Conservation (phyloP, 1,139 yeast species). For the Kluyveromyces sp. region DNA sequence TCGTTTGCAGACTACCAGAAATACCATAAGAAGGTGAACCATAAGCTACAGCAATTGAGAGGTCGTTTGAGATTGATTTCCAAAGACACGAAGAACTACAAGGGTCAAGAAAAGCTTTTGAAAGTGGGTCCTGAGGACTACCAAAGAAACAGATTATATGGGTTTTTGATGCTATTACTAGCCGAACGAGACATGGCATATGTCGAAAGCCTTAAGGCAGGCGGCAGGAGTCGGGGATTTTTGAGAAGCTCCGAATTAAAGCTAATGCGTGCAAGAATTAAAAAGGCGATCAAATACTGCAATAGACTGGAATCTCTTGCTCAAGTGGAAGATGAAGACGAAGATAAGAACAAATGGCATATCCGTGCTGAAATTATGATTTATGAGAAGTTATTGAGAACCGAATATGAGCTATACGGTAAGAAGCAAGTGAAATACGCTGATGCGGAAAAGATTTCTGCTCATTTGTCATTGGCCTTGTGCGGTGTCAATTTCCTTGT, state of each 20-base stretch:
- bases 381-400: slow-evolving; percentile 54
- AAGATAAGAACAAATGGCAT: slow-evolving; percentile 29
- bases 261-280: slow-evolving; percentile 59
- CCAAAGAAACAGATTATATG: slow-evolving; percentile 25
- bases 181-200: slow-evolving; percentile 28
- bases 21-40: slow-evolving; percentile 27
- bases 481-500: slow-evolving; percentile 20
- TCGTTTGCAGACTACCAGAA: slow-evolving; percentile 23
- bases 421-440: slow-evolving; percentile 46
- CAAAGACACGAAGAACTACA: slow-evolving; percentile 26
- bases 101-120: slow-evolving; percentile 21
- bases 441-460: slow-evolving; percentile 19
- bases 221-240: slow-evolving; percentile 25
- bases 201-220: slow-evolving; percentile 25
- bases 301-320: slow-evolving; percentile 39
- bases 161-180: slow-evolving; percentile 23
- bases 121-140: slow-evolving; percentile 20
- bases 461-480: slow-evolving; percentile 19
- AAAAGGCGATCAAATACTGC: slow-evolving; percentile 47
- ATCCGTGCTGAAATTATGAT: slow-evolving; percentile 50
- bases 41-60: slow-evolving; percentile 25
- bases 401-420: slow-evolving; percentile 35
- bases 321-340: slow-evolving; percentile 1
- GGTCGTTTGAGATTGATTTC: slow-evolving; percentile 24
- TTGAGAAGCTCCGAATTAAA: slow-evolving; percentile 32